phyloP scores from a whole-genome alignment of 345 rosid species.

The Salix dunnii region DNA sequence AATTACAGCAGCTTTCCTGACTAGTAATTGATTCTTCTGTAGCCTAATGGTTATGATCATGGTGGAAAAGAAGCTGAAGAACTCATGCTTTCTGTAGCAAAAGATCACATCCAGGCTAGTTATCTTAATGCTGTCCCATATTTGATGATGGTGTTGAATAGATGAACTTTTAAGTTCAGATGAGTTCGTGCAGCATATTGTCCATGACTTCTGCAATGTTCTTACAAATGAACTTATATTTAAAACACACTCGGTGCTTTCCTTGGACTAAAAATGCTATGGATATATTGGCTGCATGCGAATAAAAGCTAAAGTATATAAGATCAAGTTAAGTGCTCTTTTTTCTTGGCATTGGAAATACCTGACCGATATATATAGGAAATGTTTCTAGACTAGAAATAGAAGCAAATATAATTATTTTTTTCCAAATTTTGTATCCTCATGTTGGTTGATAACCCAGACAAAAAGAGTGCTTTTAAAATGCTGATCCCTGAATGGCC shows the following conservation, averaged over 20 bases:
- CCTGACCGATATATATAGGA: too few relatives aligned
- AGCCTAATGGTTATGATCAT: slow-evolving; percentile 89
- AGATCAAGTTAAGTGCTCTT: not conserved
- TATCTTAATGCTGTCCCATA: slow-evolving; percentile 8
- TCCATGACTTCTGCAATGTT: not conserved
- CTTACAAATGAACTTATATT: not conserved
- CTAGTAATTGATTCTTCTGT: slow-evolving; percentile 16
- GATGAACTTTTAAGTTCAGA: not conserved
- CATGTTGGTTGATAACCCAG: not conserved
- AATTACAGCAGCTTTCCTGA: not conserved
- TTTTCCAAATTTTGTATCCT: not conserved
- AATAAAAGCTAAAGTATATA: not conserved
- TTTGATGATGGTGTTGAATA: slow-evolving; percentile 7
- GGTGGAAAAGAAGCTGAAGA: slow-evolving; percentile 61
- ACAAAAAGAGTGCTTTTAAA: not conserved
- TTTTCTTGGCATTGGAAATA: not conserved
- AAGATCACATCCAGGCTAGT: slow-evolving; percentile 83
- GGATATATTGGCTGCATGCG: not conserved
- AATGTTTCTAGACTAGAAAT: not conserved
- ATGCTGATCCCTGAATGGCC: not conserved
- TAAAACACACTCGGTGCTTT: not conserved
- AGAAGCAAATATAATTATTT: not conserved
- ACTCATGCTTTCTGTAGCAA: slow-evolving; percentile 69
- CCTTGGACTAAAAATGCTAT: not conserved
- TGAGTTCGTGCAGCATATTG: not conserved